Base-by-base conservation (phyloP, 2,329 filamentous ascomycete species). In the Aspergillus oerlinghausenensis region DNA sequence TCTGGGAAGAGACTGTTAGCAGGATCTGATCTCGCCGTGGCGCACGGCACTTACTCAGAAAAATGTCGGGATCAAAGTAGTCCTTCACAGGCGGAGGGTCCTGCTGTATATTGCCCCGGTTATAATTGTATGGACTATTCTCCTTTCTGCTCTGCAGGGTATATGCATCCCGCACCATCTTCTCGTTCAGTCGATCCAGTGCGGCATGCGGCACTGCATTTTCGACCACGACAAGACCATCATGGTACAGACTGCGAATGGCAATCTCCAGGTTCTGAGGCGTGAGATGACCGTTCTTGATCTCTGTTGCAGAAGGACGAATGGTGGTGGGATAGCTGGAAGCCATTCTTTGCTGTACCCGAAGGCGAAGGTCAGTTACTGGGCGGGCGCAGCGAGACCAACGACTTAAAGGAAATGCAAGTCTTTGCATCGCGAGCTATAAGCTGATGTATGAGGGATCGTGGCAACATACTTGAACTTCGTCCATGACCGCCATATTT, bases 111-210 rank as follows among this genome's bases (percentile, higher is more conserved):
- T 86, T 87, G 1, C 65, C 62, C 0, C 57, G 78, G 63, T 86
- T 86, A 65, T 86, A 86, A 62, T 87, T 87, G 73, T 80, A 87
- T 0, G 82, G 82, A 0, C 80, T 78, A 17, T 82, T 75, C 21
- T 84, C 77, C 1, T 82, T 82, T 32, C 75, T 71, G 0, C 72
- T 73, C 55, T 82, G 80, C 2, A 87, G 73, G 3, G 68, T 64
- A 2, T 74, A 74, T 1, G 84, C 84, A 65, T 88, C 84, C 49
- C 80, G 38, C 1, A 83, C 76, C 84, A 88, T 88, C 60, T 80
- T 82, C 49, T 63, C 59, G 63, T 87, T 87, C 40, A 88, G 71
- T 6, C 65, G 63, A 62, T 87, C 81, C 3, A 87, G 69, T n/a
- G 79, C 67, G 0, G 73, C 65, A 59, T 82, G 79, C 0, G 78